Percentiles rank a stretch among this genome's conserved stretches.
These are phyloP conservation scores for Malassezia caprae DNA, from an alignment of 1,284 basidiomycete genomes.

Conservation along the genomic window DNA sequence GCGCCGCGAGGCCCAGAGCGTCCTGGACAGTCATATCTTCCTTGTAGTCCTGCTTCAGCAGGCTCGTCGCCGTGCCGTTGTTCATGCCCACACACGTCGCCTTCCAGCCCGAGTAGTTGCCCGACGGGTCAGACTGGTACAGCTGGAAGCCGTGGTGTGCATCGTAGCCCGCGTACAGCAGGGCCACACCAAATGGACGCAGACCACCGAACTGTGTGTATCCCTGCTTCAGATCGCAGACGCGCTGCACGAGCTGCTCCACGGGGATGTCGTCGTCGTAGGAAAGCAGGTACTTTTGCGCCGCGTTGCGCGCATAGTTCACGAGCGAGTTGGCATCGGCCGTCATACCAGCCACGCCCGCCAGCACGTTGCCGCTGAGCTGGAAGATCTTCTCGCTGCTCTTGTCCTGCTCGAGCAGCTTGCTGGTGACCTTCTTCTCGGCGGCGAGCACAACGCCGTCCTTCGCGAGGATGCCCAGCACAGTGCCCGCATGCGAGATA, in stretches of 20 bases:
- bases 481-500: slow-evolving; percentile 91
- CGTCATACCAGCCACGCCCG: slow-evolving; percentile 87
- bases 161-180: slow-evolving; percentile 93
- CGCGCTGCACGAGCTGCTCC: slow-evolving; percentile 79
- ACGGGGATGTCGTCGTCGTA: slow-evolving; percentile 98
- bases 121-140: slow-evolving; percentile 95
- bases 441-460: slow-evolving; percentile 87
- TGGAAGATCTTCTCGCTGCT: slow-evolving; percentile 97
- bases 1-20: slow-evolving; percentile 82
- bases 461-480: slow-evolving; percentile 84
- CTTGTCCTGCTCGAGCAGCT: slow-evolving; percentile 78
- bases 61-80: slow-evolving; percentile 82
- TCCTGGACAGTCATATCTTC: slow-evolving; percentile 61
- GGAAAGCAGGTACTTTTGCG: slow-evolving; percentile 71
- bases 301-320: slow-evolving; percentile 82
- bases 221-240: slow-evolving; percentile 96
- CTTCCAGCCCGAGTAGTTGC: slow-evolving; percentile 98
- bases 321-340: slow-evolving; percentile 96
- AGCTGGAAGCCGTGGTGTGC: slow-evolving; percentile 92
- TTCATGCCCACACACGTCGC: slow-evolving; percentile 95
- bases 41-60: slow-evolving; percentile 97
- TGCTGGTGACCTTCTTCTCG: slow-evolving; percentile 98
- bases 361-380: slow-evolving; percentile 81
- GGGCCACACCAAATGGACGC: slow-evolving; percentile 90
- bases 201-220: slow-evolving; percentile 98